Evolutionary conservation across 129 eudicot species (phyloP), one percentile per base, ranked within the genome.

Genomic region (sunflower (Helianthus annuus)): DNA sequence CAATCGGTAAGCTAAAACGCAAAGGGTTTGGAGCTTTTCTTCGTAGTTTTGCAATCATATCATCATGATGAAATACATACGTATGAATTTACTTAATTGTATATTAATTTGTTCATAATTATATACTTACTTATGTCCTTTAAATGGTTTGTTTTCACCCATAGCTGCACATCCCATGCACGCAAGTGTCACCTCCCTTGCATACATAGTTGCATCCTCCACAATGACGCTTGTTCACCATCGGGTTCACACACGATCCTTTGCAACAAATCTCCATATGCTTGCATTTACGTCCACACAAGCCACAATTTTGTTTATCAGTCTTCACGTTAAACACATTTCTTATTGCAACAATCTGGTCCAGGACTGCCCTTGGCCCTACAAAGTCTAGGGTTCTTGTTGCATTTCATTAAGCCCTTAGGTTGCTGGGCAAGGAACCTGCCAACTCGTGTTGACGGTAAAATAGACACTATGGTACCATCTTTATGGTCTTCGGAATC

Each of bases 81-180:
- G 53, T 5, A 38, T n/a, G 14, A 13, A 7, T 51, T 36, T 36
- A 15, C 22, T 64, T 9, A 13, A 74, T 51, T 10, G 7, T 40
- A 40, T 39, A 19, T 19, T 19, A 19, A 27, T 71, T 5, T 36
- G 36, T 12, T 36, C 36, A 32, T 32, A 7, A 40, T 5, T 5
- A 40, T 40, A 40, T 40, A 5, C 7, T 40, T 2, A 40, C 6
- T 40, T 63, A 10, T 7, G 45, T 40, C 9, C 42, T 38, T 71
- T 4, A 27, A 60, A 22, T 42, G 15, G 1, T 45, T 32, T 45
- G 10, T 49, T 66, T 73, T 19, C 22, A 85, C 1, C 85, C 91
- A 14, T 88, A 88, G 65, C 72, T 76, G 55, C 95, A 88, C 85
- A 88, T 79, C 45, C 96, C 91, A 64, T 59, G 75, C 32, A 68